phyloP scores from a whole-genome alignment of 805 yeast genomes.

The Kuraishia hungarica region DNA sequence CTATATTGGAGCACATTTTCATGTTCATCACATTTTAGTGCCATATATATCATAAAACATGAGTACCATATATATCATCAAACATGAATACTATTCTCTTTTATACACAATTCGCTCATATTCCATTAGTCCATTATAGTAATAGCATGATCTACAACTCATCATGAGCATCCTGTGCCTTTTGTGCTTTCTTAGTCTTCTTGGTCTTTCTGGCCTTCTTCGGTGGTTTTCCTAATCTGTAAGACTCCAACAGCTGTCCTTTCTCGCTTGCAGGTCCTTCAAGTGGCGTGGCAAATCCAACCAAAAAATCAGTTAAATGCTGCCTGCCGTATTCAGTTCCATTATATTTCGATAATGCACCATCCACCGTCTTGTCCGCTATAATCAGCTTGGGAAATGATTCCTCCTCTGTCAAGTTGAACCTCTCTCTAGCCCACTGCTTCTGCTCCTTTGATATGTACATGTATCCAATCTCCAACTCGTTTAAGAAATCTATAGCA shows the following conservation, averaged over 20 bases:
- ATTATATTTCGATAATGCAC: constrained; percentile 11
- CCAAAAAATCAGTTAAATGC: constrained; percentile 22
- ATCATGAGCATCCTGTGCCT: constrained; percentile 2
- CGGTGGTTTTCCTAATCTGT: constrained; percentile 9
- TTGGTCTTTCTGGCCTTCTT: constrained; percentile 14
- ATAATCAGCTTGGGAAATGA: constrained; percentile 14
- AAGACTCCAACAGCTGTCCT: constrained; percentile 9
- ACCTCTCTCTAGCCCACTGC: constrained; percentile 5
- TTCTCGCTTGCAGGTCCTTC: constrained; percentile 26
- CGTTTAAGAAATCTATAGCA: constrained; percentile 59
- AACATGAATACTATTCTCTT: no score
- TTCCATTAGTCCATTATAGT: background rate
- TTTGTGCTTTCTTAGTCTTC: constrained; percentile 11
- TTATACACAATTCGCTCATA: background rate
- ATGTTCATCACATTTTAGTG: no score
- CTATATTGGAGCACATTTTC: no score
- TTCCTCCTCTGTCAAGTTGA: constrained; percentile 6
- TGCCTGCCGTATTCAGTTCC: constrained; percentile 23
- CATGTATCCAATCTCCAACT: constrained; percentile 37
- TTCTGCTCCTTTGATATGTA: constrained; percentile 20
- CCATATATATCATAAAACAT: background rate
- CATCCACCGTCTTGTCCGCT: constrained; percentile 13
- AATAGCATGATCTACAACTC: background rate
- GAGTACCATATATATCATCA: background rate
- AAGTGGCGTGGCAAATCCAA: constrained; percentile 19